Conservation (phyloP, 345 rosid genomes). For the Hypericum androsaemum region DNA sequence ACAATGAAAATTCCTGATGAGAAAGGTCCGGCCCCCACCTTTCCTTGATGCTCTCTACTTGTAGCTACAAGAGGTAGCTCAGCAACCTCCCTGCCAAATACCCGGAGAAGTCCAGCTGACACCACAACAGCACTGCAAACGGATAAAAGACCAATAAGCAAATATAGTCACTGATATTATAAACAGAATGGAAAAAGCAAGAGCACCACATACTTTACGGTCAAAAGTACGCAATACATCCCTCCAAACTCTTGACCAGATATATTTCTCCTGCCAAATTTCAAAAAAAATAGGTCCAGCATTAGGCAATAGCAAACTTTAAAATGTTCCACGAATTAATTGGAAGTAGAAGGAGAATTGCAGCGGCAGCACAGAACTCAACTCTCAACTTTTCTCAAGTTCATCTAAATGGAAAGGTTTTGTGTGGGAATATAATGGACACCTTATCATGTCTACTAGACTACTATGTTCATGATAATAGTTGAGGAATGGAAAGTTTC, state of each 20-base stretch:
- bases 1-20: neutral
- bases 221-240: conserved; percentile 71
- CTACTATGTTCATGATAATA: too few relatives aligned
- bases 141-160: neutral
- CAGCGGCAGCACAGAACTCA: too few relatives aligned
- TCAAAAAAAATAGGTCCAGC: conserved; percentile 9
- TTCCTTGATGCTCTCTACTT: conserved; percentile 77
- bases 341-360: too few relatives aligned
- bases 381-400: too few relatives aligned
- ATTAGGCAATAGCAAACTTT: neutral
- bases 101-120: conserved; percentile 90
- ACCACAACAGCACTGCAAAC: conserved; percentile 71
- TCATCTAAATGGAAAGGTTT: too few relatives aligned
- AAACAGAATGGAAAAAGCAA: neutral
- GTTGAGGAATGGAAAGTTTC: too few relatives aligned
- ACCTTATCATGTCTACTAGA: too few relatives aligned
- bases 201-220: conserved; percentile 48
- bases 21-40: conserved; percentile 33
- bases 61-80: conserved; percentile 99
- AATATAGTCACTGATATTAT: neutral
- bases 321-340: neutral
- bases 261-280: conserved; percentile 69
- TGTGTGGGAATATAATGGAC: too few relatives aligned
- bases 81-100: conserved; percentile 83
- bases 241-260: conserved; percentile 99